Base-by-base conservation (phyloP, 2,329 filamentous ascomycete species). In the Nannizziopsis arthrosporioides region DNA sequence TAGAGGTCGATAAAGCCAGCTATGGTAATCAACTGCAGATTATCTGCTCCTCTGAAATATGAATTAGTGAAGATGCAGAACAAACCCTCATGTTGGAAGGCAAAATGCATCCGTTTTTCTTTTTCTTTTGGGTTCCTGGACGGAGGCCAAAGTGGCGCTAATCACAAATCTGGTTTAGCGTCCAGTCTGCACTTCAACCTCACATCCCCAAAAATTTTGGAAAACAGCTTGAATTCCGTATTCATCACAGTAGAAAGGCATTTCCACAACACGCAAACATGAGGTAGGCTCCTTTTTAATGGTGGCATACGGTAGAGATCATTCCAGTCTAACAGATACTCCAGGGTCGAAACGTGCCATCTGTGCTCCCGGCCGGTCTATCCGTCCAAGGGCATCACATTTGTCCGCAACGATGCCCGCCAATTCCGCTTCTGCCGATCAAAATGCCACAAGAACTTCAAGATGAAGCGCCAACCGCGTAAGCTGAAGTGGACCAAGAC, bases 401-500 rank as follows among this genome's bases (percentile, higher is more conserved):
- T 84, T 59, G 74, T 81, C 55, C 75, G 76, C 62, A 80, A 80
- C 66, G 80, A 82, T 66, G 79, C 78, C 54, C 76, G 77, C 57
- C 65, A 73, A 53, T 83, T 84, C 66, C 72, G 76, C 45, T 84
- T 84, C 68, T 84, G 81, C 70, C 75, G 79, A 43, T 75, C 70
- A 42, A 80, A 81, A 73, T 80, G 77, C 67, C 80, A 83, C 69
- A 81, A 81, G 61, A 82, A 81, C 68, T 94, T 93, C 79, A 92
- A 93, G 72, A 94, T 94, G 86, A 94, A 94, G 84, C 82, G 92
- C 57, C 95, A 96, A 72, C 89, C 90, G 32, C 82, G 90, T 66
- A 94, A 95, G 70, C 79, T 96, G 59, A 92, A 88, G 70, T 95
- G 90, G 92, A 95, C 90, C 54, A 94, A 95, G 75, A 81, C 86